A percentile compares a stretch with the other conserved stretches of the same genome.
Evolutionary conservation across 116 monocot species (phyloP).

Genomic region (Zostera marina): DNA sequence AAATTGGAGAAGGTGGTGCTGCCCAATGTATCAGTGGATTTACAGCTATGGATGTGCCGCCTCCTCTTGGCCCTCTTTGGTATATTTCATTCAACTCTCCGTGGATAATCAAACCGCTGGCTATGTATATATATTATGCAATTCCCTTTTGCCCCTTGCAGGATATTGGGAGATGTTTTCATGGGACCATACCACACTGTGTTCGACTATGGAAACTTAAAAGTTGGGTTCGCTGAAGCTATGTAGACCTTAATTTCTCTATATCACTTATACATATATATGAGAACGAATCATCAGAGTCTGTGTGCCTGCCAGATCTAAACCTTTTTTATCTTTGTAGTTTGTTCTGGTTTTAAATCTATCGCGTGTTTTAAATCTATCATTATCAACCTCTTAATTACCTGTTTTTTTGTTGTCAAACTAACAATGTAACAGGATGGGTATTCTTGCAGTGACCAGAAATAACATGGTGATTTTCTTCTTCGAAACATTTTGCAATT

Average conservation of each 20-base stretch:
- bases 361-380: background rate
- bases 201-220: constrained; percentile 50
- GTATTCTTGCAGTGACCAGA: too few species aligned
- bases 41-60: constrained; percentile 67
- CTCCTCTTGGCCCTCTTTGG: constrained; percentile 90
- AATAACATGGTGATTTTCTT: too few species aligned
- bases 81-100: constrained; percentile 8
- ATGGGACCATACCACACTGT: constrained; percentile 77
- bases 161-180: constrained; percentile 85
- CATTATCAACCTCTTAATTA: background rate
- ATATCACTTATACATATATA: background rate
- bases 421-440: too few species aligned
- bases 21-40: constrained; percentile 90
- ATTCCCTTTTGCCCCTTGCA: constrained; percentile 11
- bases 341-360: background rate
- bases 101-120: background rate
- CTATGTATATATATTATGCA: background rate
- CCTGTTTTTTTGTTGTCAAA: too few species aligned
- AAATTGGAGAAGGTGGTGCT: constrained; percentile 37
- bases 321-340: background rate
- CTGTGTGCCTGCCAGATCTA: background rate
- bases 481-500: too few species aligned
- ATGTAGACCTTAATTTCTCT: constrained; percentile 2
- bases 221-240: constrained; percentile 63
- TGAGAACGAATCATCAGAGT: background rate